Base-by-base conservation (phyloP, 805 yeast species). In the Barnettozyma botsteinii region DNA sequence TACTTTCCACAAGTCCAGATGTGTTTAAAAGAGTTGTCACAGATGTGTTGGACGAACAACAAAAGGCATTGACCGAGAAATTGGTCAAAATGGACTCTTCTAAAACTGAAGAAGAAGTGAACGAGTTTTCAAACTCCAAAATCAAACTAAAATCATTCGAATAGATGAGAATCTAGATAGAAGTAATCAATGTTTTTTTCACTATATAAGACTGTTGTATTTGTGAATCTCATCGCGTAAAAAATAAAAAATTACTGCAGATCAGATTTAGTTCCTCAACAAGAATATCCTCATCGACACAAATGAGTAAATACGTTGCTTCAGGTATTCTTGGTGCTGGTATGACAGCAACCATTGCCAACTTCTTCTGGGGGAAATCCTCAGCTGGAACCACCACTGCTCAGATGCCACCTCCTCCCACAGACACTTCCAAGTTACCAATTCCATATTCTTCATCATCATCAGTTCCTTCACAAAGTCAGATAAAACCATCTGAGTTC, bases 401-500 rank as follows among this genome's bases (percentile, higher is more conserved):
- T 20, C 26, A 31, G 11, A n/a, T 26, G 3, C 32, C 28, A 11
- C 18, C 39, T 9, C 10, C 39, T 9, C 10, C 35, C n/a, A 23
- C 36, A 26, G 33, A 28, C 12, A 13, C 22, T 6, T 26, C 37
- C 5, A 38, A 50, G 29, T 17, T 43, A 10, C 37, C 51, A 9
- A 40, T 39, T 9, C 42, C 52, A 19, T 26, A 27, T n/a, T 12
- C 7, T 18, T 30, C 37, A 26, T n/a, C 31, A 10, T 19, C 30
- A 9, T 31, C 44, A 25, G 8, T 35, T 8, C 42, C 42, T 4
- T 57, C 11, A 44, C 63, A 35, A 61, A 54, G 36, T 22, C 52
- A 52, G 4, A 75, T 86, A 4, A 71, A 77, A 43, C 98, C 98
- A 0, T 73, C 76, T 18, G 95, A 69, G 7, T 88, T 84, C 64